A percentile compares a stretch with the other conserved stretches of the same genome.
These are phyloP conservation scores for Melanomma pulvis-pyrius DNA, from an alignment of 495 filamentous ascomycete genomes.

Conservation along the genomic window DNA sequence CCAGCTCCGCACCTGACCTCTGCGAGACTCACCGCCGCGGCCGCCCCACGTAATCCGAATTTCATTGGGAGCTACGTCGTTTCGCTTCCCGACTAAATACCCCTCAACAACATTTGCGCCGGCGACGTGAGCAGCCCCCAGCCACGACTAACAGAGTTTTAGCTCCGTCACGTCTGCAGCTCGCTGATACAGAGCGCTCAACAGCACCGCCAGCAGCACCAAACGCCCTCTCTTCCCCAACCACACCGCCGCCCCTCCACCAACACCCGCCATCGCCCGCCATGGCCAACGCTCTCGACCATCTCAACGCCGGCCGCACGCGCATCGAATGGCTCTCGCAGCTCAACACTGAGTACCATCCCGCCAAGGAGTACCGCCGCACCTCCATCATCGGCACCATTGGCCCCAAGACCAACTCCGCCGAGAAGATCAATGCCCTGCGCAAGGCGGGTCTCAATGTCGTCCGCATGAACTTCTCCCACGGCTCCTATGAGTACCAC, in stretches of 20 bases:
- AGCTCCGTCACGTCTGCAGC: conserved; percentile 8
- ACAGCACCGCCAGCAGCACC: neutral
- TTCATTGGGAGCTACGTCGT: neutral
- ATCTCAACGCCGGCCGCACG: conserved; percentile 73
- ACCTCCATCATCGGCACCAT: conserved; percentile 99
- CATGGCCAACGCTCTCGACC: conserved; percentile 75
- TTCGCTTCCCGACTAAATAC: conserved; percentile 22
- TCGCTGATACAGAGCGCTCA: neutral
- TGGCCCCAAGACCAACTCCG: conserved; percentile 98
- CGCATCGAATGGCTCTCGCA: conserved; percentile 90
- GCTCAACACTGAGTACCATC: conserved; percentile 76
- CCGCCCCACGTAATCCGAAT: conserved; percentile 27
- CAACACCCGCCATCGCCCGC: neutral
- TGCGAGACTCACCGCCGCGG: neutral
- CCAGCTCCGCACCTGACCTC: neutral
- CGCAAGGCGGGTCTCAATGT: conserved; percentile 90
- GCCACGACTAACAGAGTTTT: neutral
- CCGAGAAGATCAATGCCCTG: conserved; percentile 91
- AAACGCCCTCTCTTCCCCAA: neutral
- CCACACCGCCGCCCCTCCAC: neutral
- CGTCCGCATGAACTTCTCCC: conserved; percentile 99
- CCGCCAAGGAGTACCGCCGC: conserved; percentile 84
- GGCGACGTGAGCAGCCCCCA: conserved; percentile 2
- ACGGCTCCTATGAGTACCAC: conserved; percentile 95
- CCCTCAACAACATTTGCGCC: conserved; percentile 15